phyloP scores from a whole-genome alignment of 2,329 filamentous ascomycete species.

The Beauveria medogensis region DNA sequence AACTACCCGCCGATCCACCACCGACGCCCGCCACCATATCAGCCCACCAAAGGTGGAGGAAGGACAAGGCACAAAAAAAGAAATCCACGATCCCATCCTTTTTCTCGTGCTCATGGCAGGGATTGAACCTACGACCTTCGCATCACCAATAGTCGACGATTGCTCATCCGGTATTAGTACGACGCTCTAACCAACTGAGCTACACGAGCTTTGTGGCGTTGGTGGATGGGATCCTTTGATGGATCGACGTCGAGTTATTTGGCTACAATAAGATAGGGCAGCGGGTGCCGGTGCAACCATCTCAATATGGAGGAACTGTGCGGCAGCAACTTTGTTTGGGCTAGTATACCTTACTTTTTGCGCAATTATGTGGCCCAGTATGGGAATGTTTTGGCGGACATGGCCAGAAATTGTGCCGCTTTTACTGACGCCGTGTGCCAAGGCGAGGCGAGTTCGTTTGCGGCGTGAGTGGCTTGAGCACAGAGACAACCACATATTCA shows the following conservation, averaged over 20 bases:
- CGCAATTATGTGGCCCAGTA: no score
- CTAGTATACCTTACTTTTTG: no score
- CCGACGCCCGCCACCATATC: background rate
- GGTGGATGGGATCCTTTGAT: background rate
- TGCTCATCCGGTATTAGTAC: conserved; percentile 2
- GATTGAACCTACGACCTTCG: conserved; percentile 12
- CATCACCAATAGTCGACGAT: conserved; percentile 1
- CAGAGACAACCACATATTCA: no score
- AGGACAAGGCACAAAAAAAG: background rate
- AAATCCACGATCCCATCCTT: background rate
- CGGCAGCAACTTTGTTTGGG: no score
- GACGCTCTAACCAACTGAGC: conserved; percentile 7
- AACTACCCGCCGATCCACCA: no score
- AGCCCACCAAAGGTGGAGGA: no score
- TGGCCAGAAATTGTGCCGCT: no score
- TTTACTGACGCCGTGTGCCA: no score
- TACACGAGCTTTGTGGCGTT: background rate
- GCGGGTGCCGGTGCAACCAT: background rate
- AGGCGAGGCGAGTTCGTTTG: no score
- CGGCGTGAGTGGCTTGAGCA: no score
- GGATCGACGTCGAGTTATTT: background rate
- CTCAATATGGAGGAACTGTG: no score
- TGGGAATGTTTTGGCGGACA: no score
- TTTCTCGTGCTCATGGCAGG: conserved; percentile 1
- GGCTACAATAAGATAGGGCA: background rate